Evolutionary conservation across 768 basidiomycete genomes (phyloP).

Genomic region (Pleurotus cornucopiae): DNA sequence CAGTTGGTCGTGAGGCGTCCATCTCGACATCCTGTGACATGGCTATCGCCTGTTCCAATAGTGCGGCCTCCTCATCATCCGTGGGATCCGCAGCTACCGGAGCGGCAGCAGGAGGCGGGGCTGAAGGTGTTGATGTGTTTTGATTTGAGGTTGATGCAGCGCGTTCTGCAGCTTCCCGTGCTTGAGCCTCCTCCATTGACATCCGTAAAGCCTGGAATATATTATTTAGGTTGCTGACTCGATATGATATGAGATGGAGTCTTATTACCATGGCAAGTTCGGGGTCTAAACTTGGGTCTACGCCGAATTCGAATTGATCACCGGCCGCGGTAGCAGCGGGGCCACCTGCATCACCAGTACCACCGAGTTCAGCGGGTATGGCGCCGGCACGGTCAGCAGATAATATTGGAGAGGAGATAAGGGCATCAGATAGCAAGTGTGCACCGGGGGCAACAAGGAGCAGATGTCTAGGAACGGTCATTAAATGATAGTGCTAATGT

Average conservation of each 20-base stretch:
- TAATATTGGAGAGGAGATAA: slow-evolving; percentile 80
- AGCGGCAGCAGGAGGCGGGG: slow-evolving; percentile 23
- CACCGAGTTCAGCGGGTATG: slow-evolving; percentile 61
- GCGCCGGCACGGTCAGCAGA: slow-evolving; percentile 68
- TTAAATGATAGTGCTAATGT: background rate
- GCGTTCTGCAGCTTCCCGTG: slow-evolving; percentile 58
- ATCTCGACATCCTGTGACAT: slow-evolving; percentile 64
- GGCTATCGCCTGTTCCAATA: slow-evolving; percentile 73
- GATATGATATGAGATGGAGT: background rate
- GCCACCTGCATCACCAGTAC: slow-evolving; percentile 39
- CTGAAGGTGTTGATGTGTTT: slow-evolving; percentile 33
- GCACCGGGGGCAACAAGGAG: slow-evolving; percentile 74
- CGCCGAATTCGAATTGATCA: slow-evolving; percentile 60
- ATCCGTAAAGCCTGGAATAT: slow-evolving; percentile 79
- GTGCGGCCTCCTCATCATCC: slow-evolving; percentile 75
- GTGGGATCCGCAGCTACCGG: slow-evolving; percentile 37
- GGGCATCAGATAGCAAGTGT: slow-evolving; percentile 76
- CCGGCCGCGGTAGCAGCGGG: slow-evolving; percentile 39
- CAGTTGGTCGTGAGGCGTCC: slow-evolving; percentile 20
- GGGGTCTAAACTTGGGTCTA: slow-evolving; percentile 94
- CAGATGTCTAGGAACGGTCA: slow-evolving; percentile 57
- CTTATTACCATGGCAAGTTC: slow-evolving; percentile 88
- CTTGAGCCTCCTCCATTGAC: slow-evolving; percentile 94
- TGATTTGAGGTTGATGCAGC: slow-evolving; percentile 24
- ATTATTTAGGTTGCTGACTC: background rate